These are phyloP conservation scores for Lactuca saligna DNA, from an alignment of 129 eudicot species.

Conservation along the genomic window DNA sequence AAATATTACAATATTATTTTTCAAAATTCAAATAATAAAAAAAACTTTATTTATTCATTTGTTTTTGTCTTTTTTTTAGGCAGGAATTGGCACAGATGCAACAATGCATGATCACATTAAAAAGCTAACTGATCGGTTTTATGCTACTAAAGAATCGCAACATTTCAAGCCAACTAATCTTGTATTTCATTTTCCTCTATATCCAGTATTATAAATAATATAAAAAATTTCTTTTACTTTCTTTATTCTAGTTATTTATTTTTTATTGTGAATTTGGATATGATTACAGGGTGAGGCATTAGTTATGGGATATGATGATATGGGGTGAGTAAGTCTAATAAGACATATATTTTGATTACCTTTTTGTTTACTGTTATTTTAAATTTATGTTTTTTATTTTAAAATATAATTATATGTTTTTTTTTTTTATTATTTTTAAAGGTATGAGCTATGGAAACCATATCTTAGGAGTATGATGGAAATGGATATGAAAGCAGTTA, in stretches of 20 bases:
- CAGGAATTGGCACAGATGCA: constrained; percentile 98
- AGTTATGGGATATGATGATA: constrained; percentile 96
- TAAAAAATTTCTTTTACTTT: not conserved
- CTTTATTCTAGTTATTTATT: not conserved
- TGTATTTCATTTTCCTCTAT: constrained; percentile 37
- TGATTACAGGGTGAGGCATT: constrained; percentile 93
- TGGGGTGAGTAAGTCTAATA: constrained; percentile 69
- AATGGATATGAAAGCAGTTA: constrained; percentile 88
- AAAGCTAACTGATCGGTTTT: constrained; percentile 90
- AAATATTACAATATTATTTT: not conserved
- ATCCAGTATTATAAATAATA: constrained; percentile 2
- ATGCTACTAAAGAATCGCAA: constrained; percentile 83
- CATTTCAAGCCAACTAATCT: constrained; percentile 92
- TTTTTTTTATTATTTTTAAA: too few species aligned
- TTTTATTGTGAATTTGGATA: constrained; percentile 17
- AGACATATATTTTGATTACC: too few species aligned
- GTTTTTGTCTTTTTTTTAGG: constrained; percentile 43
- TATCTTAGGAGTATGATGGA: constrained; percentile 89
- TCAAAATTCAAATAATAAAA: not conserved
- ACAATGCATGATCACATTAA: constrained; percentile 99
- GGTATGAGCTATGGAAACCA: constrained; percentile 95
- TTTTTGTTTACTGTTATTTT: too few species aligned
- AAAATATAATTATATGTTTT: not conserved
- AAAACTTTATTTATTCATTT: not conserved
- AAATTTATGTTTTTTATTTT: not conserved